Percentiles rank a stretch among this genome's conserved stretches.
Conservation (phyloP, 1,284 basidiomycete genomes). For the Boletellus deceptivus region DNA sequence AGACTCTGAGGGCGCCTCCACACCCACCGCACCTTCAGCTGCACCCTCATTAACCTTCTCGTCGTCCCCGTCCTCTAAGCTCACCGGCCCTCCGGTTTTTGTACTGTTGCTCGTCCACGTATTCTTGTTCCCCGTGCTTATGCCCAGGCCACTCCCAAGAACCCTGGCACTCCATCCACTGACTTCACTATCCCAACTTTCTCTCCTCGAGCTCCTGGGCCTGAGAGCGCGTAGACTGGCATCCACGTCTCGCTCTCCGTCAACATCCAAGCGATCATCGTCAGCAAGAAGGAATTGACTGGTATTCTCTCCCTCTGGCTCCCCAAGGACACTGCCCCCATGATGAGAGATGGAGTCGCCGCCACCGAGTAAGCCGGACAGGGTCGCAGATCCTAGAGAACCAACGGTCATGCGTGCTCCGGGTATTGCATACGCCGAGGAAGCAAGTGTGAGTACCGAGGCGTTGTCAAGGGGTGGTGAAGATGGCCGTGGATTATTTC, state of each 20-base stretch:
- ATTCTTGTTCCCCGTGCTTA: conserved; percentile 48
- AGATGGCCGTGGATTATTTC: conserved; percentile 91
- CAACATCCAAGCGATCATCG: conserved; percentile 54
- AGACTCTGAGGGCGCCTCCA: conserved; percentile 7
- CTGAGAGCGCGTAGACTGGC: conserved; percentile 78
- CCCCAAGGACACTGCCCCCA: conserved; percentile 48
- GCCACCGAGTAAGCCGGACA: conserved; percentile 48
- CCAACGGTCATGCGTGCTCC: conserved; percentile 43
- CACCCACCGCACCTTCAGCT: conserved; percentile 8
- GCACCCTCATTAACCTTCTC: conserved; percentile 19
- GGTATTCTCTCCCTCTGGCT: conserved; percentile 59
- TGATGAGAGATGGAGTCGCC: conserved; percentile 74
- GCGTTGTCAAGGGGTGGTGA: conserved; percentile 91
- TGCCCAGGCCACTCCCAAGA: conserved; percentile 41
- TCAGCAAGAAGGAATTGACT: conserved; percentile 64
- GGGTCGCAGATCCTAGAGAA: conserved; percentile 44
- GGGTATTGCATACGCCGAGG: conserved; percentile 81
- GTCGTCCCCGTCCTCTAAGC: conserved; percentile 35
- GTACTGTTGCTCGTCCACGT: conserved; percentile 58
- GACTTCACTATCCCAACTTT: conserved; percentile 81
- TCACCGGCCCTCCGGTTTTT: conserved; percentile 50
- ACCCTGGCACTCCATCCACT: conserved; percentile 81
- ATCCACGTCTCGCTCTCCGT: conserved; percentile 61
- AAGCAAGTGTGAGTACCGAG: conserved; percentile 88
- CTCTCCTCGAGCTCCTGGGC: conserved; percentile 74